Base-by-base conservation (phyloP, 345 rosid species). In the Bretschneidera sinensis region DNA sequence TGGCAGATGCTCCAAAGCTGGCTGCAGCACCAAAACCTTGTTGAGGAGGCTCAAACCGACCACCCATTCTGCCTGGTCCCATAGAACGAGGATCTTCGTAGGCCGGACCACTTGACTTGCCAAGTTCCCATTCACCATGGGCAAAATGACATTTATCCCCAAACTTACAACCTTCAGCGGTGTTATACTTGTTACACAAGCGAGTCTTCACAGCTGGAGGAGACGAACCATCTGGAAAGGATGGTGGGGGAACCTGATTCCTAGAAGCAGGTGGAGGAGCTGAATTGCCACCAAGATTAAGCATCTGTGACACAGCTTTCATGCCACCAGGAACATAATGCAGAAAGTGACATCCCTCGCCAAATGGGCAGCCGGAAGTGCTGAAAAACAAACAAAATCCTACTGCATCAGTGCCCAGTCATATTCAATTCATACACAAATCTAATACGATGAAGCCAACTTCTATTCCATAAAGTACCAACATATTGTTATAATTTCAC, bases 301-400 rank as follows among this genome's bases (percentile, higher is more conserved):
- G 79, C 85, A 90, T 72, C 76, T 88, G 99, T 9, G 91, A 66
- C 35, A 82, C 86, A 43, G 92, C 91, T 71, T 91, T 95, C 72
- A 78, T 75, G 60, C 99, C 99, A 59, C 99, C 99, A 1, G 99
- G 99, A 67, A 91, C 96, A 62, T 86, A 81, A 66, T 94, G 99
- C 85, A 86, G 62, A 74, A 94, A 94, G 70, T 94, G 99, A 55
- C 99, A 94, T 59, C 91, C 87, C 75, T 94, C 99, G 56, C 99
- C 97, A 56, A 94, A 94, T 58, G 95, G 96, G 71, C 99, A 94
- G 21, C 99, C 97, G 57, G 96, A 83, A 60, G 92, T 89, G 71
- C 98, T 92, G 91, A 77, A 85, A n/a, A 67, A 58, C 55, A 25
- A 61, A 66, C 49, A 68, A 21, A 67, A 78, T 17, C 0, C 22